Conservation (phyloP, 805 yeast species). For the Hanseniaspora clermontiae region DNA sequence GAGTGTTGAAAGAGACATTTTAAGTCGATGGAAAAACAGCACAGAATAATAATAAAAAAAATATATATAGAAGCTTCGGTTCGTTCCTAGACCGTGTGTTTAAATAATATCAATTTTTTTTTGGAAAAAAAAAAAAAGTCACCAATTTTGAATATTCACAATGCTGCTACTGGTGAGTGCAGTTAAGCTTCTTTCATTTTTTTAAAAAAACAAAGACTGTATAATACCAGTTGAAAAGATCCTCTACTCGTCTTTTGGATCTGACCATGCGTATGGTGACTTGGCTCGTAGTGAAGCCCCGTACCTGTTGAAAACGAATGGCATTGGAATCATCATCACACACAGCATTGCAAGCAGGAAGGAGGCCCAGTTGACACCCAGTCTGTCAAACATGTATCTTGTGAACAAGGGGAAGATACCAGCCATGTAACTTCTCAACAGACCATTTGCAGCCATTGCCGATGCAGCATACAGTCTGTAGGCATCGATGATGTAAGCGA, state of each 20-base stretch:
- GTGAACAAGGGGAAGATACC: slow-evolving; percentile 50
- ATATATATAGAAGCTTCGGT: not conserved
- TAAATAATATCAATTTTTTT: not conserved
- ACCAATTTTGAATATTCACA: too few relatives aligned
- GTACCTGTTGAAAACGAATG: slow-evolving; percentile 39
- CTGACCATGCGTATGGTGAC: slow-evolving; percentile 37
- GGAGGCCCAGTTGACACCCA: slow-evolving; percentile 50
- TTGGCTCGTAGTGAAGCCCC: slow-evolving; percentile 36
- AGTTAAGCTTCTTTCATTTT: too few relatives aligned
- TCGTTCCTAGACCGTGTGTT: not conserved
- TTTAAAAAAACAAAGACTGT: too few relatives aligned
- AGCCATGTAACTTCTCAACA: slow-evolving; percentile 41
- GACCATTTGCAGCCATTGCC: slow-evolving; percentile 39
- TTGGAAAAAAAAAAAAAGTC: not conserved
- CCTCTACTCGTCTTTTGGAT: slow-evolving; percentile 5
- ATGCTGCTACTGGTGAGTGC: too few relatives aligned
- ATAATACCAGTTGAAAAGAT: too few relatives aligned
- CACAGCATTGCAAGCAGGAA: slow-evolving; percentile 40
- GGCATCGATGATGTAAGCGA: slow-evolving; percentile 54
- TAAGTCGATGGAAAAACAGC: too few relatives aligned
- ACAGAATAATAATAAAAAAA: too few relatives aligned
- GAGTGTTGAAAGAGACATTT: too few relatives aligned
- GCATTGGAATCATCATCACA: slow-evolving; percentile 40
- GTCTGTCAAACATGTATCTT: slow-evolving; percentile 40
- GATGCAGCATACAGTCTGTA: slow-evolving; percentile 44